Conservation (phyloP, 768 basidiomycete species). For the Boletus subcaerulescens region DNA sequence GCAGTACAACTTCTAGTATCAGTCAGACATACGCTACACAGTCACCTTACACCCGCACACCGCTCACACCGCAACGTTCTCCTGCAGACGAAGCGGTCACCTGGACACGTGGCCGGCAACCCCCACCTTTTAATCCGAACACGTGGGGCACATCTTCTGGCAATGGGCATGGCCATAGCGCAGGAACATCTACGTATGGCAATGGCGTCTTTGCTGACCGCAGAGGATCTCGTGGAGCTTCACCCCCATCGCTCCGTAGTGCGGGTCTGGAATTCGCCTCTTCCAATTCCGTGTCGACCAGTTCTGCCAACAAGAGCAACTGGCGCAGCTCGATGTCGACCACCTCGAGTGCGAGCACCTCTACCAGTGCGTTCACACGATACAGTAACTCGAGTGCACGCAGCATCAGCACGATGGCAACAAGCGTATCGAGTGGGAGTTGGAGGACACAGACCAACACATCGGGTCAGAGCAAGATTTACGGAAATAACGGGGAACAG, state of each 20-base stretch:
- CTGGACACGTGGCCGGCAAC: conserved; percentile 50
- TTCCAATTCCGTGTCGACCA: conserved; percentile 61
- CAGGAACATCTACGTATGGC: conserved; percentile 11
- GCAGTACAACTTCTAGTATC: background rate
- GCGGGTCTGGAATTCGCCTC: conserved; percentile 47
- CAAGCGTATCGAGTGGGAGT: conserved; percentile 71
- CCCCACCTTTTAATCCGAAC: conserved; percentile 18
- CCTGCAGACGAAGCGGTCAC: conserved; percentile 42
- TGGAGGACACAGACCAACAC: conserved; percentile 54
- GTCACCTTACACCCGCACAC: conserved; percentile 28
- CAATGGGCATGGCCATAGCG: conserved; percentile 5
- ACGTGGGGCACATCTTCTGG: conserved; percentile 21
- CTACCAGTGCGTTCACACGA: conserved; percentile 70
- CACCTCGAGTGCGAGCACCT: conserved; percentile 65
- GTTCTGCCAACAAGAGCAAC: conserved; percentile 41
- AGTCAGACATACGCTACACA: conserved; percentile 9
- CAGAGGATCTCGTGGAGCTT: conserved; percentile 44
- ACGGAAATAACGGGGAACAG: conserved; percentile 23
- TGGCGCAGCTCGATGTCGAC: conserved; percentile 78
- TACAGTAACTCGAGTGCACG: conserved; percentile 69
- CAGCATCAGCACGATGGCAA: conserved; percentile 78
- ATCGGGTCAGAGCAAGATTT: conserved; percentile 11
- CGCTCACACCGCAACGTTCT: conserved; percentile 32
- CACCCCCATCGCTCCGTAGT: conserved; percentile 60
- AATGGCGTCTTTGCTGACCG: conserved; percentile 27